Evolutionary conservation across 495 filamentous ascomycete genomes (phyloP), one percentile per base, ranked within the genome.

Genomic region (Podospora tetraspora): DNA sequence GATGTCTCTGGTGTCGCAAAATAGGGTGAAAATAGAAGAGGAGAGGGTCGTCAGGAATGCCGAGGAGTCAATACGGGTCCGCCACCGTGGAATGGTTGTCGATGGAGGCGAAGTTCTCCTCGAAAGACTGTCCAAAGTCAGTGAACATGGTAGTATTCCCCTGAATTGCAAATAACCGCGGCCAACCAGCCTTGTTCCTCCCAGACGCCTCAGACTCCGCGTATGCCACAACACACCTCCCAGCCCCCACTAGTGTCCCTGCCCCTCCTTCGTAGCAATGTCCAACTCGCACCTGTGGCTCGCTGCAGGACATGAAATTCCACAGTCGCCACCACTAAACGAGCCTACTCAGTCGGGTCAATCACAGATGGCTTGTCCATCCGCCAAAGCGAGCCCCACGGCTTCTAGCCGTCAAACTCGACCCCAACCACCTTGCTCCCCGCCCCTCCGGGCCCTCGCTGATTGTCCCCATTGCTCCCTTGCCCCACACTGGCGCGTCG

Each of bases 361-460:
- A 59, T 29, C 16, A 56, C 23, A 30, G 6, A 25, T 61, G 60
- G 57, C 1, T 29, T 27, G 22, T 61, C 59, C n/a, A 22, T 3
- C 23, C 12, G 13, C 12, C 25, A n/a, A 56, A 68, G 13, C 34
- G 21, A n/a, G 25, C 13, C 58, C 56, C 62, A 68, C 62, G 64
- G 52, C 59, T 24, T 60, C 74, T 76, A 74, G 43, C 76, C 75
- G 61, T 76, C 77, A 72, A 77, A 78, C 64, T 80, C 78, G 22
- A 77, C 72, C 64, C 76, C 78, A 62, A 79, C 77, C 59, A 78
- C 77, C 68, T 75, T 78, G 22, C 70, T 71, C 30, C 70, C 66
- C 72, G 61, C 69, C 34, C 59, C 69, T 24, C 68, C 59, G 29
- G 69, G 57, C 57, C 13, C 34, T 43, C 13, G 34, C 34, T 43